phyloP scores from a whole-genome alignment of 805 yeast species.

The Zygoascus ofunaensis region DNA sequence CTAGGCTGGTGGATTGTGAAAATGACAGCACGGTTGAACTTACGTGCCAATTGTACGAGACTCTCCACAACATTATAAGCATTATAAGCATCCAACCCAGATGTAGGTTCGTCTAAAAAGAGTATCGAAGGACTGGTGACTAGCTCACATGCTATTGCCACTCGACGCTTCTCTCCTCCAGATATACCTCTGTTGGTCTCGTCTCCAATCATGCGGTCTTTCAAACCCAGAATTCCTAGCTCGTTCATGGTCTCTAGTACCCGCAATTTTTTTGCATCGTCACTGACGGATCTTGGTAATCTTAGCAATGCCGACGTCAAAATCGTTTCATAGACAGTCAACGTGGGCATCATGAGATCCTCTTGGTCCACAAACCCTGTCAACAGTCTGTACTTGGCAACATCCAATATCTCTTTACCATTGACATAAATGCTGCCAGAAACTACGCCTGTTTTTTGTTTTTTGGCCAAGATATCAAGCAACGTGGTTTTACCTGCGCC shows the following conservation, averaged over 20 bases:
- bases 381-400: conserved; percentile 47
- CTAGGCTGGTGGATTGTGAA: conserved; percentile 97
- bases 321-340: conserved; percentile 94
- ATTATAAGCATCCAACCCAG: conserved; percentile 90
- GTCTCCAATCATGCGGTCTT: conserved; percentile 80
- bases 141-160: conserved; percentile 86
- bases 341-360: conserved; percentile 79
- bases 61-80: conserved; percentile 87
- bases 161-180: conserved; percentile 88
- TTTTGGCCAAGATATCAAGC: conserved; percentile 82
- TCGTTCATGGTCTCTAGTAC: conserved; percentile 82
- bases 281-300: conserved; percentile 73
- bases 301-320: conserved; percentile 83
- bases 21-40: conserved; percentile 76
- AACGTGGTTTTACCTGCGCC: conserved; percentile 98
- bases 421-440: conserved; percentile 67
- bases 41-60: conserved; percentile 67
- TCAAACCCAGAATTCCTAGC: conserved; percentile 71
- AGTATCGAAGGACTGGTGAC: conserved; percentile 81
- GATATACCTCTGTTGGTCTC: conserved; percentile 86
- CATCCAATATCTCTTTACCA: conserved; percentile 38
- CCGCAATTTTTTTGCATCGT: conserved; percentile 59
- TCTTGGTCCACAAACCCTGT: conserved; percentile 97
- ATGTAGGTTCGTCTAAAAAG: conserved; percentile 87
- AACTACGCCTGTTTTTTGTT: conserved; percentile 65